These are phyloP conservation scores for Fusarium udum DNA, from an alignment of 2,329 filamentous ascomycete species.

Conservation along the genomic window DNA sequence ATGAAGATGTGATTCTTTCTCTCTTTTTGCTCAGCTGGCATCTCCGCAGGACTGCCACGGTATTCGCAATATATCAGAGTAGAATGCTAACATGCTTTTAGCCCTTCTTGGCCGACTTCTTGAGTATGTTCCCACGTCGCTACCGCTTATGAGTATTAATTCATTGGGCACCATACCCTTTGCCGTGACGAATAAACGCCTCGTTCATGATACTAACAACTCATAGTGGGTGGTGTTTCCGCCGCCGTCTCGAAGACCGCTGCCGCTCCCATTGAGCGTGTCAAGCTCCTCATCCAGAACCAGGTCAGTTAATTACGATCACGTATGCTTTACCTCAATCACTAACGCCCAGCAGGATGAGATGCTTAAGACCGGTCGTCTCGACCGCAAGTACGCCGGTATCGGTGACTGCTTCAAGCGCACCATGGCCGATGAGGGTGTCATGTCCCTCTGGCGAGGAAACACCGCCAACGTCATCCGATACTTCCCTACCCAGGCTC, in stretches of 20 bases:
- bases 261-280: conserved; percentile 99
- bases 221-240: conserved; percentile 97
- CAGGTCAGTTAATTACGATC: conserved; percentile 74
- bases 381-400: conserved; percentile 95
- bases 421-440: conserved; percentile 89
- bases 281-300: conserved; percentile 99
- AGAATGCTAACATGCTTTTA: conserved; percentile 51
- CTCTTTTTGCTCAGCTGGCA: conserved; percentile 12
- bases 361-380: conserved; percentile 99
- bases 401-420: conserved; percentile 96
- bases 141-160: conserved; percentile 20
- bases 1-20: not conserved
- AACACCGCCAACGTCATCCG: conserved; percentile 99
- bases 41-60: not conserved
- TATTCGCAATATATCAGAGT: not conserved
- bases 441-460: conserved; percentile 96
- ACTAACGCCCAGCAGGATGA: conserved; percentile 79
- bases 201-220: conserved; percentile 23
- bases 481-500: conserved; percentile 99
- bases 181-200: conserved; percentile 5
- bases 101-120: conserved; percentile 97
- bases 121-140: conserved; percentile 77
- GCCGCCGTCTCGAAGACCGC: conserved; percentile 99
- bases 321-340: not conserved
- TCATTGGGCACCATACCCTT: not conserved